Percentiles rank a stretch among this genome's conserved stretches.
Conservation (phyloP, 2,329 filamentous ascomycete species). For the Botrytis pseudocinerea region DNA sequence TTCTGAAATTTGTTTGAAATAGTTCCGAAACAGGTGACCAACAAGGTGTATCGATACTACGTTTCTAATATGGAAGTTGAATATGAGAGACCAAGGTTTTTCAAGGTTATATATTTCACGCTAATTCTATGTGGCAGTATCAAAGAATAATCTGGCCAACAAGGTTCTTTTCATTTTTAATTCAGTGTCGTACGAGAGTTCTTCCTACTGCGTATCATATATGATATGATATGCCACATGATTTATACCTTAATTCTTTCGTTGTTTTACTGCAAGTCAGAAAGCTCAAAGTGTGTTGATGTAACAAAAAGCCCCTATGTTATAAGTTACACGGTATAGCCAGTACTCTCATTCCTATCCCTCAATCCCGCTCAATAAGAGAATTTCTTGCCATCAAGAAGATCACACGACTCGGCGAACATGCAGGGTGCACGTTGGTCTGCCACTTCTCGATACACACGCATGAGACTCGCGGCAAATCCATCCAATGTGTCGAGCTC, state of each 20-base stretch:
- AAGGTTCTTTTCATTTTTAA: neutral
- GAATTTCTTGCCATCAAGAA: neutral
- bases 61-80: neutral
- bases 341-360: neutral
- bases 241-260: neutral
- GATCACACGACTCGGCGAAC: neutral
- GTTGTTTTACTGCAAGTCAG: neutral
- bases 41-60: neutral
- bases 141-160: neutral
- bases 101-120: neutral
- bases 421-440: neutral
- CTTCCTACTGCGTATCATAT: neutral
- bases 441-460: neutral
- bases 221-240: neutral
- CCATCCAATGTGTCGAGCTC: constrained; percentile 26
- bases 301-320: neutral
- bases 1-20: neutral
- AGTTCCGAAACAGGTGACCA: neutral
- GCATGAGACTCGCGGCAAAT: constrained; percentile 24
- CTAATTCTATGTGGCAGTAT: neutral
- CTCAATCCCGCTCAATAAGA: neutral
- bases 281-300: neutral
- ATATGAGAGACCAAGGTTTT: neutral
- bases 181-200: neutral
- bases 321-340: neutral